Base-by-base conservation (phyloP, 345 rosid species). In the Camelina sativa region DNA sequence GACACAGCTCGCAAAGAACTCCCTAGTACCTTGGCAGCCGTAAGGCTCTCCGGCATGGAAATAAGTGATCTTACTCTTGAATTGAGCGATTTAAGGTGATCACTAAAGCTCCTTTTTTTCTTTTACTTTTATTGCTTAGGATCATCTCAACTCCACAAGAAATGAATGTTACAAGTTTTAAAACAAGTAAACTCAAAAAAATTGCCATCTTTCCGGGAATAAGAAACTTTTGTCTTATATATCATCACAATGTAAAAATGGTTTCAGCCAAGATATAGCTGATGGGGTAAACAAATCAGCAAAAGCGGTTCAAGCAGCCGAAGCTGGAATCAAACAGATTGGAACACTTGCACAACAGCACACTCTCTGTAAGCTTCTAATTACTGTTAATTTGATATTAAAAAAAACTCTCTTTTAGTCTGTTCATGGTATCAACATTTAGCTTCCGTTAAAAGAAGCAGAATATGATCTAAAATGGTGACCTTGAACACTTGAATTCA, bases 41-140 rank as follows among this genome's bases (percentile, higher is more conserved):
- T 92, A 32, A 87, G 98, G 86, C 93, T 96, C 56, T 96, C 97
- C 1, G 93, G 97, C 74, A 89, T 96, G 99, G 99, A 96, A 79
- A 87, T 96, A 71, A 96, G 98, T 53, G 99, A 91, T 82, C 97
- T 96, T 44, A 96, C 98, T 0, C 85, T 92, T 68, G 98, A 96
- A 81, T 63, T 96, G 57, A 89, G 89, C 55, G 98, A 92, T 72
- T 85, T 92, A 71, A 92, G 99, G 99, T 92, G 80, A 76, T 11
- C 40, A 50, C 28, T 44, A 13, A 11, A 20, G 56, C 61, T 60
- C 69, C n/a, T 68, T 53, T 68, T 53, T 75, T 62, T 20, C 30
- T 51, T 61, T 32, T 17, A 38, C 54, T 25, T 13, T 43, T 17
- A 40, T 54, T 4, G 22, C 41, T 20, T 5, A 52, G 8, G 64